Evolutionary conservation across 495 filamentous ascomycete species (phyloP).

Genomic region (Tuber umbilicatum): DNA sequence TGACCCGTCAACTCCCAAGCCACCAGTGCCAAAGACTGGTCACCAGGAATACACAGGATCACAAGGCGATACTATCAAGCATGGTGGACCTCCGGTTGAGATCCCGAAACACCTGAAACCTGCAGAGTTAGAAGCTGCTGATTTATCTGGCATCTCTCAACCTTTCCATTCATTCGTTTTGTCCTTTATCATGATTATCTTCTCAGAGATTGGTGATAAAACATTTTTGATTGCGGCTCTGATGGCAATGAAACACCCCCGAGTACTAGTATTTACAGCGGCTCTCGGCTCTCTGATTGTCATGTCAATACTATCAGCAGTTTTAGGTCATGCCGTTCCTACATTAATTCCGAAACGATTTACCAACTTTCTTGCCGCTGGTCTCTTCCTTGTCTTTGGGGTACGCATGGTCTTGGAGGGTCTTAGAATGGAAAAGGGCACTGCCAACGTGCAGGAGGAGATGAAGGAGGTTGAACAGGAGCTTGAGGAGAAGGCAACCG

Average conservation of each 20-base stretch:
- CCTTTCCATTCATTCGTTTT: conserved; percentile 88
- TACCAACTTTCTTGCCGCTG: conserved; percentile 77
- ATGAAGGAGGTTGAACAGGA: conserved; percentile 97
- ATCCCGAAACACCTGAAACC: conserved; percentile 40
- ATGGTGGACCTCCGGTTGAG: conserved; percentile 46
- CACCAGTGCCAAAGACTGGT: conserved; percentile 32
- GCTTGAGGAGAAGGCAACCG: conserved; percentile 84
- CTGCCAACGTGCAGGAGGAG: conserved; percentile 61
- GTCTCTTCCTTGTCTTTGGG: conserved; percentile 83
- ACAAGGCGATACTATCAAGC: conserved; percentile 44
- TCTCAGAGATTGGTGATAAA: conserved; percentile 97
- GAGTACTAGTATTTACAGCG: conserved; percentile 84
- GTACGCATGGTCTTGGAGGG: conserved; percentile 79
- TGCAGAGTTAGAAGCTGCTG: conserved; percentile 46
- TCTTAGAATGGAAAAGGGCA: conserved; percentile 84
- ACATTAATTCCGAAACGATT: conserved; percentile 80
- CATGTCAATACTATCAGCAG: conserved; percentile 94
- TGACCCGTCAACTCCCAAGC: conserved; percentile 19
- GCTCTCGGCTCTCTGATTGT: conserved; percentile 83
- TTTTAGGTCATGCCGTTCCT: conserved; percentile 91
- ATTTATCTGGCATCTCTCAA: conserved; percentile 56
- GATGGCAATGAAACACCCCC: conserved; percentile 98
- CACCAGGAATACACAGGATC: conserved; percentile 39
- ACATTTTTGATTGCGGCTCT: conserved; percentile 94
- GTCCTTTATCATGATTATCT: conserved; percentile 92